Base-by-base conservation (phyloP, 768 basidiomycete species). In the Tylopilus balloui region DNA sequence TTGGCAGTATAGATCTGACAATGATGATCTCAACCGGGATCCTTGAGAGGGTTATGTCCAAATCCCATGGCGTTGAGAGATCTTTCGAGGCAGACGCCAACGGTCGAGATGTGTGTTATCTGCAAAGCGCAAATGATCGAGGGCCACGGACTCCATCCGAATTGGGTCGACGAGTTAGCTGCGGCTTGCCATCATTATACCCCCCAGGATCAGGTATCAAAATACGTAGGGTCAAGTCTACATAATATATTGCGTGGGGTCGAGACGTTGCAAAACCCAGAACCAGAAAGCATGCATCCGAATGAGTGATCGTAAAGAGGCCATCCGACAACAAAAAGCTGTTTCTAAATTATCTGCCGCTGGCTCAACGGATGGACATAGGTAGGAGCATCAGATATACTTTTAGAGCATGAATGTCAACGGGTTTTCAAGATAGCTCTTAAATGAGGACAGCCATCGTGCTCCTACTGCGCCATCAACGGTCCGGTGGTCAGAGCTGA, bases 381-480 rank as follows among this genome's bases (percentile, higher is more conserved):
- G 35, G 28, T 20, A 25, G 50, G 28, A 23, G 15, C 15, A 27
- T 40, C 19, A 40, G 31, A 45, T 17, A 23, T 38, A 45, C 24
- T 54, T 59, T 83, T 69, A 96, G 50, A 97, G 81, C 93, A 96
- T 95, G 66, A 97, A 93, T 17, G 93, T 94, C 64, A 96, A 70
- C 39, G 94, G 94, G 68, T 97, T 95, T 75, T 98, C 95, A 60
- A 98, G 76, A 72, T 93, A 96, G 34, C 90, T 87, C 71, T 91
- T 95, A 79, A 98, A 95, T 32, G 92, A 89, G 48, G 83, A 65
- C 75, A 97, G 60, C 92, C 93, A 99, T 66, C 81, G 80, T 20
- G 96, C 93, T 47, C 86, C 93, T 47, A 98, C 81, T 41, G 96
- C 96, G 38, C 96, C 96, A 69, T 99, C 96, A 12, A 98, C 94